Evolutionary conservation across 805 yeast genomes (phyloP), one percentile per base, ranked within the genome.

Genomic region (Blastobotrys chiropterorum): DNA sequence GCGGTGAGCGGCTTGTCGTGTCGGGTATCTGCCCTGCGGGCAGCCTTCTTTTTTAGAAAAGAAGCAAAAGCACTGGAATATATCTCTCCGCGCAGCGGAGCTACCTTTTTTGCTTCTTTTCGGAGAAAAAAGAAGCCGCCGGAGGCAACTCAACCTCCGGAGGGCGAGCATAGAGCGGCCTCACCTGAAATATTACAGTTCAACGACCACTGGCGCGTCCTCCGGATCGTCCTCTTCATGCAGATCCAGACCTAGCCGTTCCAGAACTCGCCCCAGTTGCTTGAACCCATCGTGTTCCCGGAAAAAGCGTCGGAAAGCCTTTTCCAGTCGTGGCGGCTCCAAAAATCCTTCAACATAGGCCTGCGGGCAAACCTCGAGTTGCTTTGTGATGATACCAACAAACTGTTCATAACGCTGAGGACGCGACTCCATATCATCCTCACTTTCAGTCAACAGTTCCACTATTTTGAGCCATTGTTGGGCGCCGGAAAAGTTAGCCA

Each of bases 401-500:
- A 79, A 69, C 3, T 56, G 51, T 0, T 54, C 45, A 19, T 67
- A 69, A 38, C 78, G 64, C 0, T 41, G 17, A 0, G 62, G 53
- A 11, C 68, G 53, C 1, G 53, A 41, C 1, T 26, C 44, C 2
- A 76, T 49, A 14, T 70, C 52, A 3, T 66, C 63, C 21, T 59
- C 59, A 48, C 74, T 69, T 46, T 69, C 64, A 55, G 74, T 68
- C 2, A 77, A 22, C 8, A 84, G 60, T 46, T 72, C 74, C 11
- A 79, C 56, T 38, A 83, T 55, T 16, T 69, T 71, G 49, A 77
- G 72, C 90, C 90, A 85, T 57, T 84, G 90, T 17, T 77, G 67
- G 16, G 80, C 75, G 13, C 84, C 79, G 16, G 86, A 78, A 59
- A 78, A 77, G 62, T 84, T 86, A 14, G 84, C 86, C 55, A 84